phyloP scores from a whole-genome alignment of 768 basidiomycete species.

The Mycena albidolilacea region DNA sequence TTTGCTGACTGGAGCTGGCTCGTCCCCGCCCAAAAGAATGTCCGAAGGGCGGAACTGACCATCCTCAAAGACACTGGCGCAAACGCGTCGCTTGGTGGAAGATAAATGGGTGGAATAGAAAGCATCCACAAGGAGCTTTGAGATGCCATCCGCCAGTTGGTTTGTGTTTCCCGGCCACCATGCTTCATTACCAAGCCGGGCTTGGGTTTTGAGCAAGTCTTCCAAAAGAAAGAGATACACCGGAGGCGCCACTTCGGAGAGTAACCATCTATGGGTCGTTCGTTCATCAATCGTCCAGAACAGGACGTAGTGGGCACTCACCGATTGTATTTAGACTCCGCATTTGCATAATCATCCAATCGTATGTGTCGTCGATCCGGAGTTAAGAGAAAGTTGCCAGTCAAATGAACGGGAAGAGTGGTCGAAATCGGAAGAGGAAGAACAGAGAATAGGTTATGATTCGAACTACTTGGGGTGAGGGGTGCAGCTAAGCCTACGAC shows the following conservation, averaged over 20 bases:
- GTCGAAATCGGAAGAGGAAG: conserved; percentile 59
- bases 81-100: conserved; percentile 43
- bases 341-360: conserved; percentile 52
- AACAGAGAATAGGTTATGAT: conserved; percentile 57
- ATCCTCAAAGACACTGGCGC: conserved; percentile 43
- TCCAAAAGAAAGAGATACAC: conserved; percentile 59
- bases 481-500: conserved; percentile 51
- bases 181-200: conserved; percentile 39
- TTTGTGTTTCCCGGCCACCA: conserved; percentile 55
- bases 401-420: conserved; percentile 61
- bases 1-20: conserved; percentile 41
- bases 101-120: conserved; percentile 50
- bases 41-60: conserved; percentile 35
- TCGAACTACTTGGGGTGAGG: conserved; percentile 24
- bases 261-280: conserved; percentile 42
- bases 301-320: conserved; percentile 40
- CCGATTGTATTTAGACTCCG: conserved; percentile 57
- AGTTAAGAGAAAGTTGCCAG: conserved; percentile 62
- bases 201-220: conserved; percentile 41
- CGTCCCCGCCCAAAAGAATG: conserved; percentile 44
- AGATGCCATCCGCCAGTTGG: conserved; percentile 36
- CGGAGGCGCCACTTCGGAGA: conserved; percentile 51
- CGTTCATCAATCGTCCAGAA: too few relatives aligned
- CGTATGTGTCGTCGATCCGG: conserved; percentile 62
- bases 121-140: conserved; percentile 43